A percentile compares a stretch with the other conserved stretches of the same genome.
These are phyloP conservation scores for Candida argentea DNA, from an alignment of 805 yeast species.

Conservation along the genomic window DNA sequence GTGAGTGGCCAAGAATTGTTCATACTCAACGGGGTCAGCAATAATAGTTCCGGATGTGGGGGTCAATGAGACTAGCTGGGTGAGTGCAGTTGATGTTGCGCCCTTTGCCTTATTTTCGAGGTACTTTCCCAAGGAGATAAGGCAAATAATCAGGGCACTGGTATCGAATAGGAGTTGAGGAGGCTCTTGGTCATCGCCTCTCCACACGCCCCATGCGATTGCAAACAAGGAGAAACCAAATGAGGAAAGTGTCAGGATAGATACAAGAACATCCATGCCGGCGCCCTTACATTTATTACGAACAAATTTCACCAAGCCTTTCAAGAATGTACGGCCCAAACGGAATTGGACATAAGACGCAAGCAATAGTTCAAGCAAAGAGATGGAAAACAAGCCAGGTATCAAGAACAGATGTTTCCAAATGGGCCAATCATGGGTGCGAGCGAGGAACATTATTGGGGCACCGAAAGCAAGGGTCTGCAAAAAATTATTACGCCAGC, in stretches of 20 bases:
- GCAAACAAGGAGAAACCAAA: constrained; percentile 64
- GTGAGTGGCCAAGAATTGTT: constrained; percentile 7
- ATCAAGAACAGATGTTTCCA: constrained; percentile 26
- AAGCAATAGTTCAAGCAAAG: constrained; percentile 48
- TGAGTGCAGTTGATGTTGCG: constrained; percentile 80
- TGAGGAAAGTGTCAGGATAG: constrained; percentile 72
- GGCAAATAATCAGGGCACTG: constrained; percentile 70
- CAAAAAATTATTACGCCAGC: constrained; percentile 55
- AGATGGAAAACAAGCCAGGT: constrained; percentile 57
- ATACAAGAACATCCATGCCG: constrained; percentile 89
- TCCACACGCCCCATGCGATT: constrained; percentile 38
- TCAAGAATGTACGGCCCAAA: constrained; percentile 60
- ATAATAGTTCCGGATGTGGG: constrained; percentile 69
- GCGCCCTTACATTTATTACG: constrained; percentile 48
- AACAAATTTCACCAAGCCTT: constrained; percentile 54
- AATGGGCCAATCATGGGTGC: constrained; percentile 30
- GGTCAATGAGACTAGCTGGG: constrained; percentile 67
- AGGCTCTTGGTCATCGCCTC: constrained; percentile 28
- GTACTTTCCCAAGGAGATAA: constrained; percentile 85
- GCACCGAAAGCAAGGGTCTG: constrained; percentile 46
- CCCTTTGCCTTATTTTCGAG: constrained; percentile 90
- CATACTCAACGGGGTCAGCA: constrained; percentile 24
- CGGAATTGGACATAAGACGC: constrained; percentile 53
- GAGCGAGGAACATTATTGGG: constrained; percentile 47
- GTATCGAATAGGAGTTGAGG: constrained; percentile 82